These are phyloP conservation scores for Mycotypha africana DNA, from an alignment of 371 early-diverging fungal species.

Conservation along the genomic window DNA sequence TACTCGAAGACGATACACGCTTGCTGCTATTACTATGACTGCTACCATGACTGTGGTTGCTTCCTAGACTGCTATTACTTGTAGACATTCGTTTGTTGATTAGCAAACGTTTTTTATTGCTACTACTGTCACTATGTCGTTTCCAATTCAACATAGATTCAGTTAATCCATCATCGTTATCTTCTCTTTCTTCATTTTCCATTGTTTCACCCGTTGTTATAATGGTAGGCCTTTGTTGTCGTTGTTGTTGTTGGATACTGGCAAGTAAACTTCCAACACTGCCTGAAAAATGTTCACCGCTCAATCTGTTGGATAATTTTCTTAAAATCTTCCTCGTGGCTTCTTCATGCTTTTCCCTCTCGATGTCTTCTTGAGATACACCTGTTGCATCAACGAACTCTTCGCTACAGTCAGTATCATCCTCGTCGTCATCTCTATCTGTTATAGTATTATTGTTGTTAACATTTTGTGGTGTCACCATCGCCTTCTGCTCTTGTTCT, in stretches of 20 bases:
- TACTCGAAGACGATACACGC: no score
- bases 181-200: no score
- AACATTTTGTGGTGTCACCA: no score
- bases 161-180: slow-evolving; percentile 19
- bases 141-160: slow-evolving; percentile 40
- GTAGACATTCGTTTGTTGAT: no score
- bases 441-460: slow-evolving; percentile 2
- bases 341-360: slow-evolving; percentile 5
- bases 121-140: slow-evolving; percentile 18
- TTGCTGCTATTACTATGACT: no score
- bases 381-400: slow-evolving; percentile 16
- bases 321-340: no score
- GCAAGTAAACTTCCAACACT: slow-evolving; percentile 44
- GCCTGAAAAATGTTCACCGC: slow-evolving; percentile 45
- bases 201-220: no score
- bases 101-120: no score
- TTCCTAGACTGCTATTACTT: no score
- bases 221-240: no score
- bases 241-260: no score
- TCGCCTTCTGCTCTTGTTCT: slow-evolving; percentile 11
- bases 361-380: slow-evolving; percentile 14
- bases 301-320: slow-evolving; percentile 35
- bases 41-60: no score
- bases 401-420: slow-evolving; percentile 19
- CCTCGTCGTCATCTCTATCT: slow-evolving; percentile 1